phyloP scores from a whole-genome alignment of 495 filamentous ascomycete species.

The Annulohypoxylon stygium region DNA sequence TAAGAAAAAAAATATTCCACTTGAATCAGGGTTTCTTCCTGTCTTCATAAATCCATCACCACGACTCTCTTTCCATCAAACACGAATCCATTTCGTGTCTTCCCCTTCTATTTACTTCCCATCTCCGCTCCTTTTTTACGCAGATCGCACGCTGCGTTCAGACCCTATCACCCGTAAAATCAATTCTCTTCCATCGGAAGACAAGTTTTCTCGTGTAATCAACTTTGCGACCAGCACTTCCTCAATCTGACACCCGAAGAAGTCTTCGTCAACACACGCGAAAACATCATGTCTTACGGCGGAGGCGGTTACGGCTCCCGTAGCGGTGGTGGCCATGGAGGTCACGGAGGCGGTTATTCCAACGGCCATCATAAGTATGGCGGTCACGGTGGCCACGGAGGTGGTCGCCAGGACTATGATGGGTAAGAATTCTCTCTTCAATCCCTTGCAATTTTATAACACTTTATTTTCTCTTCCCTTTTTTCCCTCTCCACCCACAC shows the following conservation, averaged over 20 bases:
- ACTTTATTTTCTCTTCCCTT: not conserved
- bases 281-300: constrained; percentile 76
- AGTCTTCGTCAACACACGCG: constrained; percentile 11
- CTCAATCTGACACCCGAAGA: not conserved
- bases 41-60: constrained; percentile 44
- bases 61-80: constrained; percentile 34
- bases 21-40: constrained; percentile 34
- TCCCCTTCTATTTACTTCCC: constrained; percentile 12
- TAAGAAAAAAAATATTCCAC: constrained; percentile 42
- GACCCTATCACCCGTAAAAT: constrained; percentile 44
- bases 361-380: constrained; percentile 61
- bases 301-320: constrained; percentile 72
- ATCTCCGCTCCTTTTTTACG: constrained; percentile 46
- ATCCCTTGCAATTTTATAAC: not conserved
- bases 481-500: not conserved
- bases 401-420: constrained; percentile 55
- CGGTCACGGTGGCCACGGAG: constrained; percentile 18
- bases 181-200: constrained; percentile 34
- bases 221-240: constrained; percentile 44
- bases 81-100: constrained; percentile 26
- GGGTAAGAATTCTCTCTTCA: constrained; percentile 44
- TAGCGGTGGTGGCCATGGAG: constrained; percentile 52
- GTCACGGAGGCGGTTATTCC: constrained; percentile 60
- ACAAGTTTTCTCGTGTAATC: constrained; percentile 24
- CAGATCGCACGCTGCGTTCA: constrained; percentile 41